These are phyloP conservation scores for Lepidium aucheri DNA, from an alignment of 345 rosid genomes.

Conservation along the genomic window DNA sequence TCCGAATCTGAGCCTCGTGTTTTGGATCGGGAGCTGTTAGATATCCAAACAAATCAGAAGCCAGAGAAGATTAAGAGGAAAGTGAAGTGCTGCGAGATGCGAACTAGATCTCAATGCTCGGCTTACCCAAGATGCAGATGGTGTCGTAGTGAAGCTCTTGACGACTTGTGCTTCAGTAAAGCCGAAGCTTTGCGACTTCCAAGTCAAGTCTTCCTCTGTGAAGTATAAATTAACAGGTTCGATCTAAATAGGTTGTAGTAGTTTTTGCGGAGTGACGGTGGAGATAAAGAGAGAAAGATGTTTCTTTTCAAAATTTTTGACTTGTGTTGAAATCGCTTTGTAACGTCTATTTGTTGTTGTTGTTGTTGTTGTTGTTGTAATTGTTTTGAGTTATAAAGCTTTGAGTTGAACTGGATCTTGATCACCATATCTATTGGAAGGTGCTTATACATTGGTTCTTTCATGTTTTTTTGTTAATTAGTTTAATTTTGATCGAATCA, in stretches of 20 bases:
- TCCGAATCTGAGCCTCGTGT: slow-evolving; percentile 2
- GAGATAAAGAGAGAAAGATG: not conserved
- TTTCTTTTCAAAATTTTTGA: not conserved
- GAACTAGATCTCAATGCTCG: slow-evolving; percentile 51
- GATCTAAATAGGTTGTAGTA: not conserved
- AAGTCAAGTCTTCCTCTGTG: slow-evolving; percentile 60
- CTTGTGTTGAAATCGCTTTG: slow-evolving; percentile 1
- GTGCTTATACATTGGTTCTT: not conserved
- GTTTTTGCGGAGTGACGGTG: not conserved
- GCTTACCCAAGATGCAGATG: slow-evolving; percentile 54
- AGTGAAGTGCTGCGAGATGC: slow-evolving; percentile 47
- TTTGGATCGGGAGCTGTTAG: slow-evolving; percentile 32
- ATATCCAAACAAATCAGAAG: slow-evolving; percentile 24
- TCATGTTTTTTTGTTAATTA: not conserved
- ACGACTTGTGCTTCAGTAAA: slow-evolving; percentile 63
- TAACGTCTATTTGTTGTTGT: not conserved
- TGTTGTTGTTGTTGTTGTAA: not conserved
- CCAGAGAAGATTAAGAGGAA: slow-evolving; percentile 24
- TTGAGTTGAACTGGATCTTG: slow-evolving; percentile 12
- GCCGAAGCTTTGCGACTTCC: slow-evolving; percentile 68
- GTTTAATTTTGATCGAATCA: not conserved
- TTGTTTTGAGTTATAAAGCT: not conserved
- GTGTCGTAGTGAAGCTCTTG: slow-evolving; percentile 75
- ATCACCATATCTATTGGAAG: not conserved
- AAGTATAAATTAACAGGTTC: slow-evolving; percentile 15